Evolutionary conservation across 73 alveolate species (phyloP).

Genomic region (Durusdinium trenchii): DNA sequence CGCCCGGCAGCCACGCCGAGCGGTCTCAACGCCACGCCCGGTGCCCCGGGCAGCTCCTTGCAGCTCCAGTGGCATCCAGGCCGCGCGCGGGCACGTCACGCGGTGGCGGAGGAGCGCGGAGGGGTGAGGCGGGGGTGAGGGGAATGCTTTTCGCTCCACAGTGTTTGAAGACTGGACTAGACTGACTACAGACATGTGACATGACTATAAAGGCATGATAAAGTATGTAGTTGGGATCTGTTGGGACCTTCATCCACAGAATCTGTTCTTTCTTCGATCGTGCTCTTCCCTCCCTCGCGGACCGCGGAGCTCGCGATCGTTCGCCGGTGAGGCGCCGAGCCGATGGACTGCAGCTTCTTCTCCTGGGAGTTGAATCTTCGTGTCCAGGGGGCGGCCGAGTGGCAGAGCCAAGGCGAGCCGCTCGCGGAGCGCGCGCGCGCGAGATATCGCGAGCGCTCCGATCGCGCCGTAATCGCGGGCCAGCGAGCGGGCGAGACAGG

Average conservation of each 20-base stretch:
- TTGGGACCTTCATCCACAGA: background rate
- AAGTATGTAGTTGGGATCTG: background rate
- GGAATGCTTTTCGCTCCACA: background rate
- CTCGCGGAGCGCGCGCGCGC: too few relatives aligned
- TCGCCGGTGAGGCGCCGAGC: background rate
- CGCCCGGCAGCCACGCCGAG: background rate
- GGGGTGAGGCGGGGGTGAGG: background rate
- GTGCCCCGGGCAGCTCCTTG: background rate
- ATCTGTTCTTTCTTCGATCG: background rate
- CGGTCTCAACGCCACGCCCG: background rate
- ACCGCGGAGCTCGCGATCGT: background rate
- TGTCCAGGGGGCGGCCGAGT: background rate
- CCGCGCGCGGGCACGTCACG: too few relatives aligned
- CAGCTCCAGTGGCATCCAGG: too few relatives aligned
- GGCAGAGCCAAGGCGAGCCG: background rate
- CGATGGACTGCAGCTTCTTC: background rate
- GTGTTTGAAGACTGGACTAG: background rate
- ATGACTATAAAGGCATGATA: background rate
- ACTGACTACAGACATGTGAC: background rate
- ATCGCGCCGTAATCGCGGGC: background rate
- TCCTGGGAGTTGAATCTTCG: slow-evolving; percentile 1
- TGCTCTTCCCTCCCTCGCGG: background rate
- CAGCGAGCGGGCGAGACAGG: background rate
- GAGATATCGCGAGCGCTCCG: background rate
- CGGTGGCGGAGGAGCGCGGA: background rate